A percentile compares a stretch with the other conserved stretches of the same genome.
These are phyloP conservation scores for Boechera retrofracta DNA, from an alignment of 345 rosid genomes.

Conservation along the genomic window DNA sequence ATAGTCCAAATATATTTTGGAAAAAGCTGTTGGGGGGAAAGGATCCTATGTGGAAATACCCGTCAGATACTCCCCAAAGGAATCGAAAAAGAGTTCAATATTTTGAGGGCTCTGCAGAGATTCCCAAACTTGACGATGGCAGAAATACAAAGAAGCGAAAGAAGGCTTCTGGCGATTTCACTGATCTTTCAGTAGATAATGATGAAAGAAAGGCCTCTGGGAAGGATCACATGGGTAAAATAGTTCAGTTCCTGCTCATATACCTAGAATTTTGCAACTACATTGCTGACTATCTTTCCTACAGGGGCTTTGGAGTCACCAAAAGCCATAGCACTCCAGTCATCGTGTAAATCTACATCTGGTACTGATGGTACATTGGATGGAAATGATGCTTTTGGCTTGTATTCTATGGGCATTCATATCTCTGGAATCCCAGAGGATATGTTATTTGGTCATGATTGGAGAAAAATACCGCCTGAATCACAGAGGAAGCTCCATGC, in stretches of 20 bases:
- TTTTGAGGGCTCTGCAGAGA: conserved; percentile 44
- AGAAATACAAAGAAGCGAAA: conserved; percentile 61
- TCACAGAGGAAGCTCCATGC: conserved; percentile 68
- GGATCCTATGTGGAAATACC: conserved; percentile 73
- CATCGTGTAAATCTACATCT: conserved; percentile 39
- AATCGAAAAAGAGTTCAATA: conserved; percentile 65
- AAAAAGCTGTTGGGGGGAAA: conserved; percentile 64
- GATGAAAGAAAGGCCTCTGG: conserved; percentile 40
- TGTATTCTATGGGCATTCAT: conserved; percentile 35
- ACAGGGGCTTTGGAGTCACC: conserved; percentile 55
- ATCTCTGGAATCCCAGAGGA: conserved; percentile 46
- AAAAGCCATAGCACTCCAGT: conserved; percentile 39
- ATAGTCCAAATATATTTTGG: conserved; percentile 72
- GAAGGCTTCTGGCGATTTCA: conserved; percentile 50
- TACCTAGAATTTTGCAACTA: conserved; percentile 22
- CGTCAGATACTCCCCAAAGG: conserved; percentile 60
- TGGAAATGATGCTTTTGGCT: conserved; percentile 28
- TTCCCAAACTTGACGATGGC: conserved; percentile 42
- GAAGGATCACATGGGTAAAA: conserved; percentile 56
- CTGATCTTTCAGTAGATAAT: conserved; percentile 38
- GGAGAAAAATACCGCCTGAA: conserved; percentile 47
- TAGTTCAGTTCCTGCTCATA: conserved; percentile 27
- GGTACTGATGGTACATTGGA: conserved; percentile 21
- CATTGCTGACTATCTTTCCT: conserved; percentile 39
- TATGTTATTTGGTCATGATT: conserved; percentile 46